These are phyloP conservation scores for Salix brachista DNA, from an alignment of 345 rosid species.

Conservation along the genomic window DNA sequence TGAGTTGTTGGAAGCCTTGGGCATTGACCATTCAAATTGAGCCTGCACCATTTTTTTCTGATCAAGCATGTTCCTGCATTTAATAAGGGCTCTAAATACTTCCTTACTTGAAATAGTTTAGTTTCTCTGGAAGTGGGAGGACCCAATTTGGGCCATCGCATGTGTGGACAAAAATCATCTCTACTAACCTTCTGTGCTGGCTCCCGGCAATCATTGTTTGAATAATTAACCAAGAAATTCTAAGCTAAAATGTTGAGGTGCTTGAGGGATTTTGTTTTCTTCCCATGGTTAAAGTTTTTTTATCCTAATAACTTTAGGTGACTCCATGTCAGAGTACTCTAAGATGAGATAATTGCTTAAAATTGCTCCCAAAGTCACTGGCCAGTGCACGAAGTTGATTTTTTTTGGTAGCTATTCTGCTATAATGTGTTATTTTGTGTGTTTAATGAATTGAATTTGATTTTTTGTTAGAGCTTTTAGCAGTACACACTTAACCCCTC, in stretches of 20 bases:
- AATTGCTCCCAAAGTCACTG: neutral
- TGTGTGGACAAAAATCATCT: neutral
- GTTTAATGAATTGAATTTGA: neutral
- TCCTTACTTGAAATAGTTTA: neutral
- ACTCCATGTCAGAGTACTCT: neutral
- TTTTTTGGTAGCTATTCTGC: neutral
- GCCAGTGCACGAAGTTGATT: neutral
- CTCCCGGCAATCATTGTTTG: neutral
- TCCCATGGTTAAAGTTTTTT: neutral
- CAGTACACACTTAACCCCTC: neutral
- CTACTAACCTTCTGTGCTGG: neutral
- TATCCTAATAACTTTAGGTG: neutral
- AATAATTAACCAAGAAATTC: neutral
- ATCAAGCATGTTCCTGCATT: neutral
- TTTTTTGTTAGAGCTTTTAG: neutral
- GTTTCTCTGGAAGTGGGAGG: neutral
- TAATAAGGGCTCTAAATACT: neutral
- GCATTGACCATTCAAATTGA: too few relatives aligned
- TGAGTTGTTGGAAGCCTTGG: neutral
- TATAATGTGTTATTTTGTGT: neutral
- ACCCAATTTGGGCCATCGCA: neutral
- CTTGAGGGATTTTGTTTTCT: neutral
- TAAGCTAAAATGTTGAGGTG: neutral
- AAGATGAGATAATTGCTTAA: neutral
- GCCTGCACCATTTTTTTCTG: neutral